These are phyloP conservation scores for Sporothrix inflata DNA, from an alignment of 2,329 filamentous ascomycete species.

Conservation along the genomic window DNA sequence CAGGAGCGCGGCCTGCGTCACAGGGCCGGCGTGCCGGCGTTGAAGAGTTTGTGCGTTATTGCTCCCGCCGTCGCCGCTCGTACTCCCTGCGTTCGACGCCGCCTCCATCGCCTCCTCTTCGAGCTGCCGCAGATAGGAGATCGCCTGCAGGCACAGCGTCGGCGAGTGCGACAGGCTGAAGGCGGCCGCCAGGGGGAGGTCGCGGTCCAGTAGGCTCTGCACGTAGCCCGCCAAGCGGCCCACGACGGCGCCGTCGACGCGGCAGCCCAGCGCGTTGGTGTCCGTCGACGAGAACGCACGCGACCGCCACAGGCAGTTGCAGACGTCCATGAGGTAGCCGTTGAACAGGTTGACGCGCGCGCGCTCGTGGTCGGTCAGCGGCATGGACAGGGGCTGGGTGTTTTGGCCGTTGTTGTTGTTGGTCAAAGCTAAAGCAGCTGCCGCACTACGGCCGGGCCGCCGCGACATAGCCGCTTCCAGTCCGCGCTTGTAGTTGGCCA, in stretches of 20 bases:
- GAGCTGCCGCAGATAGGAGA: conserved; percentile 57
- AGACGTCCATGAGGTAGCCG: conserved; percentile 82
- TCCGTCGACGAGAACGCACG: conserved; percentile 70
- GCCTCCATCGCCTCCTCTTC: conserved; percentile 58
- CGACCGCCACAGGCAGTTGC: conserved; percentile 79
- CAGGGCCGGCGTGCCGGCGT: conserved; percentile 66
- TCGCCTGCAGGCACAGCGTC: conserved; percentile 58
- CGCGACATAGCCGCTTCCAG: conserved; percentile 66
- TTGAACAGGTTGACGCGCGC: conserved; percentile 73
- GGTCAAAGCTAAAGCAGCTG: not conserved
- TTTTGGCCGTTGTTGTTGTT: not conserved
- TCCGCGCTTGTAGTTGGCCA: conserved; percentile 73
- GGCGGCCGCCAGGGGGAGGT: conserved; percentile 51
- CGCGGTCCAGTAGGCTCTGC: conserved; percentile 48
- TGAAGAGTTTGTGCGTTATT: conserved; percentile 39
- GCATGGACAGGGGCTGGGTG: conserved; percentile 27
- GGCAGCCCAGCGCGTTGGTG: conserved; percentile 62
- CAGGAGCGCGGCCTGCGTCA: conserved; percentile 68
- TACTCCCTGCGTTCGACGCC: conserved; percentile 34
- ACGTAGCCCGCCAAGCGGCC: conserved; percentile 54
- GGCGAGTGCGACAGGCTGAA: conserved; percentile 65
- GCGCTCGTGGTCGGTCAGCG: conserved; percentile 54
- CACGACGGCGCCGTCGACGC: conserved; percentile 51
- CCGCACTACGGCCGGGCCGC: conserved; percentile 29
- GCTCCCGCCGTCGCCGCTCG: not conserved